Conservation (phyloP, 441 rosid genomes). For the Mallotus japonicus region DNA sequence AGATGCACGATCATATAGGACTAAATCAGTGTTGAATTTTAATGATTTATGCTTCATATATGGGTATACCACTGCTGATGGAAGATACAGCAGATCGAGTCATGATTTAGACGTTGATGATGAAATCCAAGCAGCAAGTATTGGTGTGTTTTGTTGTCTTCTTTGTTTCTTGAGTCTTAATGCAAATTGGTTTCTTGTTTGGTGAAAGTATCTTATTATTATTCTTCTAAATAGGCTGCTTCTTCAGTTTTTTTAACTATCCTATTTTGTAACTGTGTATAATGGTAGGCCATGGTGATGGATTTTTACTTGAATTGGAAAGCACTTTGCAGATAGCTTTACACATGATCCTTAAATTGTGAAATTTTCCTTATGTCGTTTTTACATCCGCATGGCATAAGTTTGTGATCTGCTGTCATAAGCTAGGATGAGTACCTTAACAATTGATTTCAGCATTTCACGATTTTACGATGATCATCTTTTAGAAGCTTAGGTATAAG, state of each 20-base stretch:
- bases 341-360: background rate
- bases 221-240: background rate
- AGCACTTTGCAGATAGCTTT: background rate
- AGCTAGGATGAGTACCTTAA: background rate
- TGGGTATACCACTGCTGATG: conserved; percentile 83
- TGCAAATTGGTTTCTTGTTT: background rate
- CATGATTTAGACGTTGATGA: conserved; percentile 81
- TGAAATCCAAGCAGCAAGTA: conserved; percentile 50
- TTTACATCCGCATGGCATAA: background rate
- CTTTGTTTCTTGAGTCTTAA: conserved; percentile 4
- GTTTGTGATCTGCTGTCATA: background rate
- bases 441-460: background rate
- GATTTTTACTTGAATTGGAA: background rate
- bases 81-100: conserved; percentile 90
- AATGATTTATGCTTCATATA: conserved; percentile 69
- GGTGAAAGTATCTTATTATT: background rate
- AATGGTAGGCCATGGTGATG: background rate
- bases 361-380: background rate
- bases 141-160: conserved; percentile 41
- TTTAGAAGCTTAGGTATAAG: background rate
- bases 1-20: conserved; percentile 67
- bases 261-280: background rate
- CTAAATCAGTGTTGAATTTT: conserved; percentile 66
- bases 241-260: background rate
- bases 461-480: background rate